phyloP scores from a whole-genome alignment of 306 rosid species.

The Cyclanthera cordifolia region DNA sequence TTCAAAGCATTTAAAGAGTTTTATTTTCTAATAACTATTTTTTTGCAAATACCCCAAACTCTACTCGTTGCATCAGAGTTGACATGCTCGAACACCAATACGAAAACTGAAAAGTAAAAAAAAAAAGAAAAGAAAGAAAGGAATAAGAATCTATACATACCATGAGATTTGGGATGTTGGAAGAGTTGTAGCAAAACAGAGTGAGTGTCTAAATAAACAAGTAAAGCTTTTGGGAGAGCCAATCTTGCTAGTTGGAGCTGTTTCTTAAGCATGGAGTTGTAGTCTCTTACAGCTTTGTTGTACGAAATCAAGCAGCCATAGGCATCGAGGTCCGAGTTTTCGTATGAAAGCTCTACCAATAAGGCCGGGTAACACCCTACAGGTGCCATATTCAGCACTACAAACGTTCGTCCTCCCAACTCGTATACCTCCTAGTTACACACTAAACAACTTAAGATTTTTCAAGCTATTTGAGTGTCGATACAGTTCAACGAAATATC shows the following conservation, averaged over 20 bases:
- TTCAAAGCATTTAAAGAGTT: too few species aligned
- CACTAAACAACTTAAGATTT: too few species aligned
- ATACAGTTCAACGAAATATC: too few species aligned
- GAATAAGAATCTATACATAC: constrained; percentile 25
- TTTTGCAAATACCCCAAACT: too few species aligned
- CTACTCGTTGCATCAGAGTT: too few species aligned
- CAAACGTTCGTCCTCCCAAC: constrained; percentile 55
- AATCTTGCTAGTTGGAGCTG: constrained; percentile 29
- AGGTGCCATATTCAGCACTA: constrained; percentile 65
- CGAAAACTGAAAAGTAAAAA: too few species aligned
- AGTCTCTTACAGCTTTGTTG: constrained; percentile 48
- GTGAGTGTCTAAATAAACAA: constrained; percentile 50
- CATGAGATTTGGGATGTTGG: constrained; percentile 43
- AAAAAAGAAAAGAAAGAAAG: too few species aligned
- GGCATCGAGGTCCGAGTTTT: constrained; percentile 42
- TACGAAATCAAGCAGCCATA: constrained; percentile 58
- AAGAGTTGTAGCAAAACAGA: constrained; percentile 53
- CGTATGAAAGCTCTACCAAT: constrained; percentile 45
- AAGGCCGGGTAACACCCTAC: constrained; percentile 69
- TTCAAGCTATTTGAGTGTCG: too few species aligned
- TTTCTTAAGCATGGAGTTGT: constrained; percentile 41
- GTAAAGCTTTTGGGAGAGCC: constrained; percentile 36
- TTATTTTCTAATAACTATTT: too few species aligned
- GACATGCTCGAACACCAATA: too few species aligned
- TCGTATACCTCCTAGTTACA: constrained; percentile 44